Base-by-base conservation (phyloP, 768 basidiomycete genomes). In the Boletus patriciae region DNA sequence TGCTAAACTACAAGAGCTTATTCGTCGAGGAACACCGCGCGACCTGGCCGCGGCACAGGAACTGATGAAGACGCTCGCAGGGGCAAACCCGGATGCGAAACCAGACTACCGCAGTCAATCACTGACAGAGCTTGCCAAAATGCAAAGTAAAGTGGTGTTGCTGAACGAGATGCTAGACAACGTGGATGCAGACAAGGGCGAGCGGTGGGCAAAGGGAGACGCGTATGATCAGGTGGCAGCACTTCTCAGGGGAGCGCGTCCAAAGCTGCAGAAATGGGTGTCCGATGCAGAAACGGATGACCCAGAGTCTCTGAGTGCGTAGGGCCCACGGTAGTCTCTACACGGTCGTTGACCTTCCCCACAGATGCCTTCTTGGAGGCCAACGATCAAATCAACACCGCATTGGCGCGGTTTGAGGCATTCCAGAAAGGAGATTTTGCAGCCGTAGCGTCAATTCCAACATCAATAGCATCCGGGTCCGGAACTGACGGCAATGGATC, bases 1-100 rank as follows among this genome's bases (percentile, higher is more conserved):
- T 0, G 97, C 97, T 0, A 98, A 99, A 77, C 80, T 99, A n/a
- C 97, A 99, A 73, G 97, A 99, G 70, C 84, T 98, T 38, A 98
- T 99, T 56, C 85, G 97, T 45, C 79, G 97, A 53, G 97, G 96
- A 15, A 96, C 96, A 19, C 97, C 97, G 0, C 84, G 93, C 62
- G 97, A 99, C 74, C 82, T 99, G 2, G 90, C 89, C 1, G 92
- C 90, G 6, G 97, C 97, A 13, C 95, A 99, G 67, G 95, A 99
- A 66, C 80, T 99, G 34, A 98, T 99, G 95, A 98, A 98, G 70
- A 75, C 85, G 0, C 80, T 99, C 45, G 90, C 96, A 6, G 96
- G 97, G 29, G 96, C 95, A 3, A 91, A 98, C 66, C 97, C 96
- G 0, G 93, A 96, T 19, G 83, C 92, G 42, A 92, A 94, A 69